Conservation (phyloP, 257 asterid genomes). For the Henckelia pumila region DNA sequence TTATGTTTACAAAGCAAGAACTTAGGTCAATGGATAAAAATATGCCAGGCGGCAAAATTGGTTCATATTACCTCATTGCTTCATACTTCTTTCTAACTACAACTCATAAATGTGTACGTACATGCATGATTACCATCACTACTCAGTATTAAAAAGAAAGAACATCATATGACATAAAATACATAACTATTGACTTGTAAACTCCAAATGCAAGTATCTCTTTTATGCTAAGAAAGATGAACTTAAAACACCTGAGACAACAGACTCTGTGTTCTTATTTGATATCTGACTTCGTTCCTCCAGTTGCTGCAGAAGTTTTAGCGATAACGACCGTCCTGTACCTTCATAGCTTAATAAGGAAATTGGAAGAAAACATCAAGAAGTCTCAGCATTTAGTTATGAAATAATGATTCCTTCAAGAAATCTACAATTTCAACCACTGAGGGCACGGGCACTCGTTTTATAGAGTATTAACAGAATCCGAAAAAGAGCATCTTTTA, state of each 20-base stretch:
- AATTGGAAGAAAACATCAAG: conserved; percentile 15
- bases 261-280: conserved; percentile 48
- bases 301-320: conserved; percentile 83
- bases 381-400: conserved; percentile 1
- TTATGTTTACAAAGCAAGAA: no score
- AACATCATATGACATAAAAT: not conserved
- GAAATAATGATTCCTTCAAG: conserved; percentile 2
- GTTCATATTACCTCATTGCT: no score
- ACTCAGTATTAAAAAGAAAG: not conserved
- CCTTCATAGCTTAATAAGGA: conserved; percentile 73
- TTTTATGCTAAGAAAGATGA: conserved; percentile 11
- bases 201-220: not conserved
- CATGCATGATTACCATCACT: no score
- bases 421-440: not conserved
- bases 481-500: conserved; percentile 28
- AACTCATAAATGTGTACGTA: no score
- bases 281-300: conserved; percentile 76
- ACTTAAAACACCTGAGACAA: conserved; percentile 53
- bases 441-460: not conserved
- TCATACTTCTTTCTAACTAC: no score
- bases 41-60: no score
- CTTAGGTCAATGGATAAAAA: no score
- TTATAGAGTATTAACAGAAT: conserved; percentile 2
- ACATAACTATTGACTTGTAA: not conserved
- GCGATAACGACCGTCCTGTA: conserved; percentile 90